These are phyloP conservation scores for Epichloe glyceriae DNA, from an alignment of 2,329 filamentous ascomycete species.

Conservation along the genomic window DNA sequence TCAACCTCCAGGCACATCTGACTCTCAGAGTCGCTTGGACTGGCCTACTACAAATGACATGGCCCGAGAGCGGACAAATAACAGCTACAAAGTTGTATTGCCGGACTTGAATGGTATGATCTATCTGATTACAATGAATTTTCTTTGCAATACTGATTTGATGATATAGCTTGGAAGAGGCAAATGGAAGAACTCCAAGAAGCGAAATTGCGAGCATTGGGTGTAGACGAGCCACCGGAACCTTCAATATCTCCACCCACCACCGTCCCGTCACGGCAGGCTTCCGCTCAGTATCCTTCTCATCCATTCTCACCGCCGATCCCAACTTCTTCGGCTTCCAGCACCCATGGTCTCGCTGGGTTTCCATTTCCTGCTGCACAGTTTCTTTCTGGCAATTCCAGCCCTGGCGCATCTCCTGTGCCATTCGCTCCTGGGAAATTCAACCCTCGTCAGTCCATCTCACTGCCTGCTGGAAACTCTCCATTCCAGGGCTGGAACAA, in stretches of 20 bases:
- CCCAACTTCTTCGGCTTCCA: slow-evolving; percentile 64
- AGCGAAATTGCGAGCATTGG: slow-evolving; percentile 82
- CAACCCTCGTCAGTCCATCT: slow-evolving; percentile 62
- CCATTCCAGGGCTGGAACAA: slow-evolving; percentile 53
- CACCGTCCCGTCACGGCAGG: slow-evolving; percentile 49
- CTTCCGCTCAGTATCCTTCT: slow-evolving; percentile 61
- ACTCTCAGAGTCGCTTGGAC: slow-evolving; percentile 51
- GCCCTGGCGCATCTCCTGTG: slow-evolving; percentile 56
- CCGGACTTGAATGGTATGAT: slow-evolving; percentile 52
- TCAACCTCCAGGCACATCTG: slow-evolving; percentile 24
- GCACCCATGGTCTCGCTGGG: slow-evolving; percentile 44
- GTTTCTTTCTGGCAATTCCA: slow-evolving; percentile 51
- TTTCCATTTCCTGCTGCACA: slow-evolving; percentile 41
- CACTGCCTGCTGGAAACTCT: slow-evolving; percentile 48
- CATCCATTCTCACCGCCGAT: slow-evolving; percentile 75
- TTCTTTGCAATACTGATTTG: slow-evolving; percentile 6
- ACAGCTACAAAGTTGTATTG: slow-evolving; percentile 49
- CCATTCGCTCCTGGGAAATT: slow-evolving; percentile 51
- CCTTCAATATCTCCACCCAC: slow-evolving; percentile 54
- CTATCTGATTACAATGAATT: not conserved
- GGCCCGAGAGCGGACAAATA: slow-evolving; percentile 37
- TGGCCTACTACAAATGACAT: slow-evolving; percentile 55
- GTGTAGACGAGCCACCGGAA: slow-evolving; percentile 58
- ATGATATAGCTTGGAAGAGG: slow-evolving; percentile 45
- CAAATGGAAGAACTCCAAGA: slow-evolving; percentile 78